These are phyloP conservation scores for Trichoderma gracile DNA, from an alignment of 2,329 filamentous ascomycete species.

Conservation along the genomic window DNA sequence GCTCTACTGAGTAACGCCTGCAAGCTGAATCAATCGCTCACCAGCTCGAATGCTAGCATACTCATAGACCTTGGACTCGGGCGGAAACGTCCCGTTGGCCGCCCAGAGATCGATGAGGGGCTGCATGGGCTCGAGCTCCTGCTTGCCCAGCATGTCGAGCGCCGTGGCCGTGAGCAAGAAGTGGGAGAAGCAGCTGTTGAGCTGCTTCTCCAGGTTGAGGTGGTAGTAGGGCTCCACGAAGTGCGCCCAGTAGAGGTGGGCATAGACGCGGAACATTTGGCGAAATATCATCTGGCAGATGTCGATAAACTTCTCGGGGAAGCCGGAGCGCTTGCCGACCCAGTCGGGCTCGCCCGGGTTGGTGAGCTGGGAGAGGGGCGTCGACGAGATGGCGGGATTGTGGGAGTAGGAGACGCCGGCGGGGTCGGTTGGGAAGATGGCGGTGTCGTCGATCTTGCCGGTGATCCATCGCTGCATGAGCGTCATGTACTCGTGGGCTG, in stretches of 20 bases:
- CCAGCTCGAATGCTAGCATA: conserved; percentile 64
- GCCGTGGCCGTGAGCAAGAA: conserved; percentile 79
- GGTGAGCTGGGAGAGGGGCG: conserved; percentile 63
- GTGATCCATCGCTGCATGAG: conserved; percentile 97
- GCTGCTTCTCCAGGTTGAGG: conserved; percentile 74
- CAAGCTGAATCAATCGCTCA: conserved; percentile 57
- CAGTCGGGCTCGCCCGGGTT: conserved; percentile 67
- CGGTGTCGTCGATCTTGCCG: conserved; percentile 87
- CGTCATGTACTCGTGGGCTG: conserved; percentile 90
- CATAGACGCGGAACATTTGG: conserved; percentile 98
- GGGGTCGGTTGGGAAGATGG: conserved; percentile 87
- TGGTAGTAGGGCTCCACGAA: conserved; percentile 84
- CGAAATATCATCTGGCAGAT: conserved; percentile 94
- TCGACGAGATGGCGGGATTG: conserved; percentile 59
- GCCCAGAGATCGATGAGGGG: conserved; percentile 90
- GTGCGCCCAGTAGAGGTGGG: conserved; percentile 97
- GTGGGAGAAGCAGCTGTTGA: conserved; percentile 86
- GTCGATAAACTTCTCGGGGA: conserved; percentile 83
- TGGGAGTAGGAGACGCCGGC: conserved; percentile 66
- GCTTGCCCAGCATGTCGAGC: conserved; percentile 79
- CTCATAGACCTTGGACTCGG: conserved; percentile 67
- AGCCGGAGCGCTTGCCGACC: conserved; percentile 90
- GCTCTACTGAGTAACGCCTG: conserved; percentile 37
- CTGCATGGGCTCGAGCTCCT: conserved; percentile 95
- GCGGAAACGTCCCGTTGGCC: conserved; percentile 82